Base-by-base conservation (phyloP, 2,329 filamentous ascomycete species). In the Fusarium nematophilum region DNA sequence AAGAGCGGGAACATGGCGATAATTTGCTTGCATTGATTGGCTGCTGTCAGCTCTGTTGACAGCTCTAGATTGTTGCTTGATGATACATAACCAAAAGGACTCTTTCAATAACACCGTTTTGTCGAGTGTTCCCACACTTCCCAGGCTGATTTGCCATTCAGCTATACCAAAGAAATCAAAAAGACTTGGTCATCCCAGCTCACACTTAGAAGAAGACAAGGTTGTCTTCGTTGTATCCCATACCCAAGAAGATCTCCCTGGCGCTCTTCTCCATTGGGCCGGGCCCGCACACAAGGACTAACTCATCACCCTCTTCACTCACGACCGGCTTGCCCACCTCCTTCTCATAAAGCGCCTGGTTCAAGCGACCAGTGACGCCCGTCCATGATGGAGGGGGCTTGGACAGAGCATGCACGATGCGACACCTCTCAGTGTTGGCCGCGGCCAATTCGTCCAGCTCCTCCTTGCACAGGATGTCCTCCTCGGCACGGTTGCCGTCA, bases 241-340 rank as follows among this genome's bases (percentile, higher is more conserved):
- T 77, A 10, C 79, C 81, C 11, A 55, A 56, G 21, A 83, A 73
- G 21, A 84, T 83, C 38, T 77, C 72, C 62, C 83, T 82, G 4
- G 85, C 86, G 53, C 81, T 86, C 68, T 86, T 88, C 76, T 96
- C 92, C 79, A 97, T 79, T 3, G 88, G 77, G 64, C 83, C 85
- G 0, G 93, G 93, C 3, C 93, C 93, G 76, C 93, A 97, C 13
- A 96, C 81, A 53, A 97, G 75, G 11, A 92, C 86, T 79, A 97
- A 72, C 10, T 83, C 81, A 57, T 84, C 81, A 1, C 78, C 65
- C 27, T 78, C 62, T 72, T 70, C 37, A 46, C 62, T 68, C 62
- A 27, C 62, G 78, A 74, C 62, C 76, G 71, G 49, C 6, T 51
- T 23, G 0, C 79, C 80, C 6, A 84, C 77, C 56, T 91, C 83